A percentile compares a stretch with the other conserved stretches of the same genome.
Evolutionary conservation across 768 basidiomycete species (phyloP).

Genomic region (Baorangia bicolor): DNA sequence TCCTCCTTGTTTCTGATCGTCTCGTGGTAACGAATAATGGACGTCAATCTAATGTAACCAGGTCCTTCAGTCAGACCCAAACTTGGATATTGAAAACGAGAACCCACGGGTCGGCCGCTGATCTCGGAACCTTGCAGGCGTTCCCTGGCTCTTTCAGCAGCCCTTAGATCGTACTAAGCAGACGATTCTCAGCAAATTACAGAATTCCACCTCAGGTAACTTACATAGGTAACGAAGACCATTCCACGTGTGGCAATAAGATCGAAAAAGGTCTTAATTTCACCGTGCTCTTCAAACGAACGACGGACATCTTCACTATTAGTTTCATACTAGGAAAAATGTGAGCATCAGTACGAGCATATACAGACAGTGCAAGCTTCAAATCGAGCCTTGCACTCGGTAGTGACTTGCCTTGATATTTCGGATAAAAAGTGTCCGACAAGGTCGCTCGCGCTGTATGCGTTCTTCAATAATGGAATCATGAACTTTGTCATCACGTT

Average conservation of each 20-base stretch:
- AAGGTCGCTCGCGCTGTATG: conserved; percentile 90
- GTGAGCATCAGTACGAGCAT: conserved; percentile 13
- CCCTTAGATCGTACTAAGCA: conserved; percentile 82
- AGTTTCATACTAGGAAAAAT: conserved; percentile 72
- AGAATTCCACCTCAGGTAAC: conserved; percentile 34
- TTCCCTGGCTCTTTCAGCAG: conserved; percentile 90
- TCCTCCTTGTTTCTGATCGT: conserved; percentile 66
- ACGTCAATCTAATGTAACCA: conserved; percentile 80
- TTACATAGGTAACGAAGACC: conserved; percentile 98
- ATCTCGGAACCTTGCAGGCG: conserved; percentile 88
- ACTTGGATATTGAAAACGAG: neutral
- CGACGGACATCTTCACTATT: conserved; percentile 80
- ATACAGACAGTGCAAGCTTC: conserved; percentile 4
- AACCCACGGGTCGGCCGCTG: conserved; percentile 81
- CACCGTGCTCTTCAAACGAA: conserved; percentile 90
- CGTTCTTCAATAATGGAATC: conserved; percentile 92
- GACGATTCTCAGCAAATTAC: conserved; percentile 13
- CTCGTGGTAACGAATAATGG: conserved; percentile 93
- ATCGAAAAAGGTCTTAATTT: conserved; percentile 97
- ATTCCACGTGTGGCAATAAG: conserved; percentile 93
- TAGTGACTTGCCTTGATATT: conserved; percentile 89
- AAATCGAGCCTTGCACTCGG: conserved; percentile 13
- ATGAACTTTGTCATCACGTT: conserved; percentile 87
- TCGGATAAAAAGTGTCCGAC: conserved; percentile 93
- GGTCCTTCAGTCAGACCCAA: conserved; percentile 5